These are phyloP conservation scores for Friedmanniomyces simplex DNA, from an alignment of 495 filamentous ascomycete species.

Conservation along the genomic window DNA sequence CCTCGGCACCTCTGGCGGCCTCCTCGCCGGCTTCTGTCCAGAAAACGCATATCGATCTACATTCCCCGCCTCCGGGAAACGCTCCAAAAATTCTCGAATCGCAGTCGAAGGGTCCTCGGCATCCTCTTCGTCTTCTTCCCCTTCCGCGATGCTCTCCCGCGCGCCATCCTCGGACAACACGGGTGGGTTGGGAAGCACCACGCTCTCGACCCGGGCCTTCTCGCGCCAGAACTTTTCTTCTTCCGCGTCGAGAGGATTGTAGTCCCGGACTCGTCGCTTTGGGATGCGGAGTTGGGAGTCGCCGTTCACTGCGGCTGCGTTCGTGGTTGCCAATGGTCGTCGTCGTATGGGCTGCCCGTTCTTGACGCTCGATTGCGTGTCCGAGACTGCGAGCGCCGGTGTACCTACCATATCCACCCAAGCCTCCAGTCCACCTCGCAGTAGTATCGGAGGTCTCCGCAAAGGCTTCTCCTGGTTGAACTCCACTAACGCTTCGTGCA, in stretches of 20 bases:
- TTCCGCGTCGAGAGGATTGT: conserved; percentile 49
- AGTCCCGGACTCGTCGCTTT: conserved; percentile 47
- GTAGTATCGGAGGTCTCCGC: conserved; percentile 59
- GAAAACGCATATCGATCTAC: conserved; percentile 68
- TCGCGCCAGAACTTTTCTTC: conserved; percentile 53
- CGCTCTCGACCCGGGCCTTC: conserved; percentile 42
- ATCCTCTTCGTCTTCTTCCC: conserved; percentile 33
- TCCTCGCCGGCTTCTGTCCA: conserved; percentile 20
- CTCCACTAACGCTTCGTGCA: conserved; percentile 70
- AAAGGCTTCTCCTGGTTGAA: conserved; percentile 71
- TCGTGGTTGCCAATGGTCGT: conserved; percentile 40
- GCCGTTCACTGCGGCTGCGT: conserved; percentile 23
- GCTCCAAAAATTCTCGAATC: conserved; percentile 66
- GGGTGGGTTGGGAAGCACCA: conserved; percentile 40
- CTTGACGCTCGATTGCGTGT: conserved; percentile 43
- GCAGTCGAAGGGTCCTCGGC: conserved; percentile 28
- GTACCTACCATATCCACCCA: conserved; percentile 72
- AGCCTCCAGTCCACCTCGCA: conserved; percentile 71
- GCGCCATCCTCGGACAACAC: conserved; percentile 33
- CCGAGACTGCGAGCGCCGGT: conserved; percentile 51
- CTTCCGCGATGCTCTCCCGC: conserved; percentile 27
- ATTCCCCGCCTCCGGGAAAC: conserved; percentile 62
- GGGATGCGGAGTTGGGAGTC: conserved; percentile 41
- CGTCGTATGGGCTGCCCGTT: conserved; percentile 42
- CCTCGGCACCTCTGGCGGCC: conserved; percentile 5